phyloP scores from a whole-genome alignment of 225 moss, liverwort and hornwort genomes.

The Rhytidiadelphus loreus region DNA sequence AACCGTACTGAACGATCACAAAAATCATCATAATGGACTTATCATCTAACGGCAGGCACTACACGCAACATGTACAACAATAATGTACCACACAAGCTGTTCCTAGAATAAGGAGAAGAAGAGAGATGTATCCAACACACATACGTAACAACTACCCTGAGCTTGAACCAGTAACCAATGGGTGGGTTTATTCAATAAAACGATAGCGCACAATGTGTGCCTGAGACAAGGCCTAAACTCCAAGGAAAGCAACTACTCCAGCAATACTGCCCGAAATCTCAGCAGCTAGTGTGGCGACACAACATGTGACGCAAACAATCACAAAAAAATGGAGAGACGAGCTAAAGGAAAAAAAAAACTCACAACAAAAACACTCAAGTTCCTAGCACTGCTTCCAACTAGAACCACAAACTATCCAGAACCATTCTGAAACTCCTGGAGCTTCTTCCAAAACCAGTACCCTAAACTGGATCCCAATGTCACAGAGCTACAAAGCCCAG shows the following conservation, averaged over 20 bases:
- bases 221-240: background rate
- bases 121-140: background rate
- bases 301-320: background rate
- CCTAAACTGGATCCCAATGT: background rate
- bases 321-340: background rate
- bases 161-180: background rate
- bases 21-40: background rate
- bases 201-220: constrained; percentile 14
- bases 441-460: background rate
- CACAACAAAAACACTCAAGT: background rate
- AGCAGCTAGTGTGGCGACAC: background rate
- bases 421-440: background rate
- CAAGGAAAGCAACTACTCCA: background rate
- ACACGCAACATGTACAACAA: background rate
- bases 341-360: background rate
- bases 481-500: background rate
- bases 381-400: background rate
- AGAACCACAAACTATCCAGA: background rate
- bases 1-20: background rate
- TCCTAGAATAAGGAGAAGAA: background rate
- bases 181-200: constrained; percentile 16
- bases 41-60: background rate
- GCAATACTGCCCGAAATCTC: background rate
- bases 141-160: background rate
- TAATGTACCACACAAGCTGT: background rate